These are phyloP conservation scores for Pycnococcus provasolii DNA, from an alignment of 139 green algal genomes.

Conservation along the genomic window DNA sequence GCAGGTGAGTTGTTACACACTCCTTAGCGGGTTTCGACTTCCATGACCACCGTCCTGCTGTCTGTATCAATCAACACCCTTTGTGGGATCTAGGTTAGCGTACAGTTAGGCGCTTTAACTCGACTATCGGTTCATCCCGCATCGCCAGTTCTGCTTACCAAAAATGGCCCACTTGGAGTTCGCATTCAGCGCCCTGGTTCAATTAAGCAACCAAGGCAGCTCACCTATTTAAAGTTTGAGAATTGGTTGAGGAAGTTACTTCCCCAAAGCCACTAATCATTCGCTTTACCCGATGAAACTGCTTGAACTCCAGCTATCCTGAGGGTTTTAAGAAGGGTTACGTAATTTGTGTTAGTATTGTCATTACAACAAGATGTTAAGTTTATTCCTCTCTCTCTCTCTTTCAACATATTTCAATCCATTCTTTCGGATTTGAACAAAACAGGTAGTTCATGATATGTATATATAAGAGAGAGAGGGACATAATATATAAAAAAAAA, in stretches of 20 bases:
- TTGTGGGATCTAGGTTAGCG: constrained; percentile 90
- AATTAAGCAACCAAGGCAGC: constrained; percentile 70
- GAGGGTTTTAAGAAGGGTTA: background rate
- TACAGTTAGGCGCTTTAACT: constrained; percentile 76
- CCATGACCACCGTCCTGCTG: constrained; percentile 91
- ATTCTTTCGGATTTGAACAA: too few relatives aligned
- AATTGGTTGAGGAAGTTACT: constrained; percentile 78
- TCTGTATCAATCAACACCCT: constrained; percentile 89
- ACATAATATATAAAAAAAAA: too few relatives aligned
- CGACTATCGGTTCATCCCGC: constrained; percentile 86
- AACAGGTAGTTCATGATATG: too few relatives aligned
- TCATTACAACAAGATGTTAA: too few relatives aligned
- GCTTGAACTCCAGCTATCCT: constrained; percentile 75
- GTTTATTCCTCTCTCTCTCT: too few relatives aligned
- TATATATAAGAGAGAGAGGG: too few relatives aligned
- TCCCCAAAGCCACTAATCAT: constrained; percentile 82
- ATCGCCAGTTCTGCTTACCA: constrained; percentile 95
- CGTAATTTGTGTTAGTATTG: too few relatives aligned
- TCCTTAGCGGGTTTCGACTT: constrained; percentile 96
- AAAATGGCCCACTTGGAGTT: constrained; percentile 84
- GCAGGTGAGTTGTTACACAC: constrained; percentile 96
- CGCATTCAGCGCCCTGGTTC: constrained; percentile 63
- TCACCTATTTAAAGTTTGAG: constrained; percentile 92
- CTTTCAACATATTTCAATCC: too few relatives aligned
- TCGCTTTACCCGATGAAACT: constrained; percentile 84